phyloP scores from a whole-genome alignment of 495 filamentous ascomycete species.

The Penicillium crystallinum region DNA sequence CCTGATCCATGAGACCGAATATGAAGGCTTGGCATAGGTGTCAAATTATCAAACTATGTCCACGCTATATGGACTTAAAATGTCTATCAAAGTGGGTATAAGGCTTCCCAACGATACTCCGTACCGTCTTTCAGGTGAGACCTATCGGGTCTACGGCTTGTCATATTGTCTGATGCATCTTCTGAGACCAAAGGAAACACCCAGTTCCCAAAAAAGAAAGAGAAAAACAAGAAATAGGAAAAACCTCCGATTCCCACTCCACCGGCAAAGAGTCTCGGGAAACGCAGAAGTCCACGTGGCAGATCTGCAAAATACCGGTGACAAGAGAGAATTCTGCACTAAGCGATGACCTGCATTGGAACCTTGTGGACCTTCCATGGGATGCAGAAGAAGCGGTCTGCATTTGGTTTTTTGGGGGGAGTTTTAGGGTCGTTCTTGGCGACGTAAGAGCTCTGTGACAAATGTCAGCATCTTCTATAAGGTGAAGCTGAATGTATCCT shows the following conservation, averaged over 20 bases:
- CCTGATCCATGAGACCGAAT: too few relatives aligned
- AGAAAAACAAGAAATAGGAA: not conserved
- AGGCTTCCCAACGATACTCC: too few relatives aligned
- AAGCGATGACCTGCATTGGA: not conserved
- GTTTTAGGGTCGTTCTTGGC: too few relatives aligned
- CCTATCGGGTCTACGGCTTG: too few relatives aligned
- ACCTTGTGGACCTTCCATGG: not conserved
- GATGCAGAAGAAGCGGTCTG: not conserved
- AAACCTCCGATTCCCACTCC: not conserved
- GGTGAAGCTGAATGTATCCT: not conserved
- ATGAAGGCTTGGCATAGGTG: not conserved
- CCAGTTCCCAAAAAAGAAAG: not conserved
- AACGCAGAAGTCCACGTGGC: constrained; percentile 8
- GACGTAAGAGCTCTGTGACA: too few relatives aligned
- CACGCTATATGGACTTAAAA: too few relatives aligned
- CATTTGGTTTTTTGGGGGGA: too few relatives aligned
- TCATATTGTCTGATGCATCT: too few relatives aligned
- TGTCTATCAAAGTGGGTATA: too few relatives aligned
- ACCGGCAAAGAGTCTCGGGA: not conserved
- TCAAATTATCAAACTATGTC: not conserved
- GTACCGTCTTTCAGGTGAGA: too few relatives aligned
- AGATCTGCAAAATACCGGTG: constrained; percentile 2
- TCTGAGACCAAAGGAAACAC: too few relatives aligned
- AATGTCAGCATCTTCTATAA: too few relatives aligned
- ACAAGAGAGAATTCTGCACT: not conserved